These are phyloP conservation scores for Sporothrix pallida DNA, from an alignment of 2,329 filamentous ascomycete genomes.

Conservation along the genomic window DNA sequence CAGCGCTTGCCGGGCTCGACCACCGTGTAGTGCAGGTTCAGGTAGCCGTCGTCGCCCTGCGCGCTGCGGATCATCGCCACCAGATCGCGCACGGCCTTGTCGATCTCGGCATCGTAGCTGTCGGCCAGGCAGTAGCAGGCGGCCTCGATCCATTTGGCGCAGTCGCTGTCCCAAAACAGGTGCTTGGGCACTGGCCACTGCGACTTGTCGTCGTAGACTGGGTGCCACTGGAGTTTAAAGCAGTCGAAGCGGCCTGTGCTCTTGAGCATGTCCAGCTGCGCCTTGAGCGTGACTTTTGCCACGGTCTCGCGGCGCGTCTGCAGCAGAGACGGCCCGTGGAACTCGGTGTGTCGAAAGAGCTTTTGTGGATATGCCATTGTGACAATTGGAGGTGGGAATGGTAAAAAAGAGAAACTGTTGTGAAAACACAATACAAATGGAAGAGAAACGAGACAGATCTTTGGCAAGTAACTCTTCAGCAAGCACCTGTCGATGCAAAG, in stretches of 20 bases:
- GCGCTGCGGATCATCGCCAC: conserved; percentile 21
- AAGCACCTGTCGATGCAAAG: background rate
- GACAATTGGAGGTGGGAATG: background rate
- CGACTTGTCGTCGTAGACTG: conserved; percentile 5
- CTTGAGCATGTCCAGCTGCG: conserved; percentile 24
- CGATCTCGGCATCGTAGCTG: background rate
- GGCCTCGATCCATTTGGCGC: conserved; percentile 26
- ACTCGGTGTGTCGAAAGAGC: conserved; percentile 4
- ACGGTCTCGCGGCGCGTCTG: conserved; percentile 22
- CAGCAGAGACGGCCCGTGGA: conserved; percentile 25
- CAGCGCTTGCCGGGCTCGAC: conserved; percentile 16
- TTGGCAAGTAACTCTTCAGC: too few relatives aligned
- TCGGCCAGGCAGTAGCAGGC: conserved; percentile 10
- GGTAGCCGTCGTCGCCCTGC: conserved; percentile 16
- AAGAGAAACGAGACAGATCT: background rate
- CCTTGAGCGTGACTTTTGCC: background rate
- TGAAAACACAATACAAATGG: background rate
- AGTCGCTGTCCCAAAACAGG: conserved; percentile 24
- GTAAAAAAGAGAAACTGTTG: background rate
- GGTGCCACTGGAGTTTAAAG: conserved; percentile 22
- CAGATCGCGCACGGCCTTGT: background rate
- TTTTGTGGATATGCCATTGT: conserved; percentile 20
- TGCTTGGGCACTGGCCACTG: conserved; percentile 26
- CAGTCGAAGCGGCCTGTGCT: conserved; percentile 16
- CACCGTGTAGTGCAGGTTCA: conserved; percentile 23